Percentiles rank a stretch among this genome's conserved stretches.
These are phyloP conservation scores for Botrytis pseudocinerea DNA, from an alignment of 2,329 filamentous ascomycete species.

Conservation along the genomic window DNA sequence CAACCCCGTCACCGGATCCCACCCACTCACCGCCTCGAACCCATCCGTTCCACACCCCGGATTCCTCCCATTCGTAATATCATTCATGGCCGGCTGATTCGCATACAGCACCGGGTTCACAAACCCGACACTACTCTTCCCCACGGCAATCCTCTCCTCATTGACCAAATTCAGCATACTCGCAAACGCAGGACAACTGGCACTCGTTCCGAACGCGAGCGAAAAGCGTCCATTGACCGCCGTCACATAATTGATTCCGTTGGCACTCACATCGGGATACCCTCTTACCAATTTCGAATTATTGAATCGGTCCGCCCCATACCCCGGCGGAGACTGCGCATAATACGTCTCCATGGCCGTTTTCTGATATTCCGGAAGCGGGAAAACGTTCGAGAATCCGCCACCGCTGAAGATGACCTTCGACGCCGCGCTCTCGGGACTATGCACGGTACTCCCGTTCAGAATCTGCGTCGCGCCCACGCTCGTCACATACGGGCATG, in stretches of 20 bases:
- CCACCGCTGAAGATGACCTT: not conserved
- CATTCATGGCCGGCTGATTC: not conserved
- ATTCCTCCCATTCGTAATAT: not conserved
- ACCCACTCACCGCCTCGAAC: not conserved
- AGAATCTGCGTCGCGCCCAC: not conserved
- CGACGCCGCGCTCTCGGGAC: not conserved
- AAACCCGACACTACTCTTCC: not conserved
- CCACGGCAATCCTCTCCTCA: not conserved
- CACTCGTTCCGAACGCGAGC: not conserved
- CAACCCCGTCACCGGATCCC: not conserved
- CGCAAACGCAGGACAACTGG: not conserved
- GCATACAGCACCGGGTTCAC: not conserved
- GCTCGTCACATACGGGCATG: not conserved
- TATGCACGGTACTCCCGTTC: not conserved
- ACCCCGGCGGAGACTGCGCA: not conserved
- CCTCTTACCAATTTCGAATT: not conserved
- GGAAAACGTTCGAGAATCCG: not conserved
- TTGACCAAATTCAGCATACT: not conserved
- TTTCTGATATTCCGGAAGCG: not conserved
- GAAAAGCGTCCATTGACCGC: not conserved
- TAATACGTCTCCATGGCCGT: not conserved
- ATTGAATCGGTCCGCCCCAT: not conserved
- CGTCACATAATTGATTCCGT: not conserved
- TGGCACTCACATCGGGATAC: not conserved
- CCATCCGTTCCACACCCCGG: not conserved